Evolutionary conservation across 257 asterid species (phyloP).

Genomic region (Solanum corneliomulleri): DNA sequence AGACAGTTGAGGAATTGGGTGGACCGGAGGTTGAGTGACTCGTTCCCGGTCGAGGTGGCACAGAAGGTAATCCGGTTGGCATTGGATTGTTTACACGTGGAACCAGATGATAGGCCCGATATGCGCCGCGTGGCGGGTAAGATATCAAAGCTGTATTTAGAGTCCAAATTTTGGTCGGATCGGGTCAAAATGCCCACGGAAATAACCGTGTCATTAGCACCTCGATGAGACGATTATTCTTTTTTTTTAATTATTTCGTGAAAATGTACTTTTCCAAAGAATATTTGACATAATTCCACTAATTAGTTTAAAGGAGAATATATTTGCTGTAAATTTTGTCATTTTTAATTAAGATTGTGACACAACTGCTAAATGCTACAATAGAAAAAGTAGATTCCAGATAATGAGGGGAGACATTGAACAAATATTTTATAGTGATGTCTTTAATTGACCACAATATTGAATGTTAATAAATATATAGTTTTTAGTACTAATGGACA

Average conservation of each 20-base stretch:
- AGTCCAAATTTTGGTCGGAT: slow-evolving; percentile 73
- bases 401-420: background rate
- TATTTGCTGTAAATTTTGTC: background rate
- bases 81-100: slow-evolving; percentile 59
- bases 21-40: slow-evolving; percentile 64
- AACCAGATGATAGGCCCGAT: slow-evolving; percentile 57
- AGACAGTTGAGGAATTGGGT: slow-evolving; percentile 30
- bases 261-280: background rate
- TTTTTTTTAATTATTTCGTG: background rate
- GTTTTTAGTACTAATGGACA: background rate
- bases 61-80: slow-evolving; percentile 58
- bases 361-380: background rate
- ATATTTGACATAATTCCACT: background rate
- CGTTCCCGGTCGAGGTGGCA: slow-evolving; percentile 77
- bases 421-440: background rate
- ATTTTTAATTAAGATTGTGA: background rate
- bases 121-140: slow-evolving; percentile 63
- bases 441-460: background rate
- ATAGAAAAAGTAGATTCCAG: background rate
- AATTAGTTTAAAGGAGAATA: background rate
- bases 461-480: background rate
- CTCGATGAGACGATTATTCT: slow-evolving; percentile 3
- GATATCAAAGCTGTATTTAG: slow-evolving; percentile 69
- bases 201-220: slow-evolving; percentile 26
- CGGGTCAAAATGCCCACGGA: slow-evolving; percentile 17